These are phyloP conservation scores for Phyllosticta citriasiana DNA, from an alignment of 2,329 filamentous ascomycete genomes.

Conservation along the genomic window DNA sequence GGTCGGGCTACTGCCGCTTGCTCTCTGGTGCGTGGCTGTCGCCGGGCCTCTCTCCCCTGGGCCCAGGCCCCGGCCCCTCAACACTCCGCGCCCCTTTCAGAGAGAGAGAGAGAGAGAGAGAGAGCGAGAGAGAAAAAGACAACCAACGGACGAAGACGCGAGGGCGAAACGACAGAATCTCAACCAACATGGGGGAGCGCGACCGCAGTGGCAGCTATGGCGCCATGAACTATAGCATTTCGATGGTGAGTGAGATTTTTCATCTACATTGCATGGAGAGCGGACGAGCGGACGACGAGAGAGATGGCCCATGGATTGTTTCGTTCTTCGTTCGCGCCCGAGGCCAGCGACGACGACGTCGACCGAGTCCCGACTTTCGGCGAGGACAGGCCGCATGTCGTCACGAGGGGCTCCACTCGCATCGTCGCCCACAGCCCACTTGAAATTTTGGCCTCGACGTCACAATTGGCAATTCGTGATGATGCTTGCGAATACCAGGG, in stretches of 20 bases:
- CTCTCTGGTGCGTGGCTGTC: neutral
- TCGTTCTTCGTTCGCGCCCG: neutral
- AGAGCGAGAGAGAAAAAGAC: too few species aligned
- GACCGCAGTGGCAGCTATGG: neutral
- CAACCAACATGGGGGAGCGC: neutral
- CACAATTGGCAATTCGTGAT: too few species aligned
- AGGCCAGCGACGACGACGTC: neutral
- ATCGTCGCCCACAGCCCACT: neutral
- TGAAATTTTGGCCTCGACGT: too few species aligned
- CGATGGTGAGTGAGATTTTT: slow-evolving; percentile 7
- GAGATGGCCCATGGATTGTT: neutral
- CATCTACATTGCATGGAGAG: neutral
- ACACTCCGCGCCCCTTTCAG: neutral
- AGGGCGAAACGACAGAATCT: neutral
- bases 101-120: neutral
- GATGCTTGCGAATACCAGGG: too few species aligned
- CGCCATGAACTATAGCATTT: slow-evolving; percentile 7
- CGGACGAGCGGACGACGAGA: neutral
- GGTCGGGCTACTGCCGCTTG: neutral
- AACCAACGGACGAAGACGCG: neutral
- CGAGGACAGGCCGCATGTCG: neutral
- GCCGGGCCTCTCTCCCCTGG: neutral
- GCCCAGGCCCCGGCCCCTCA: neutral
- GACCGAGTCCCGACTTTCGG: neutral
- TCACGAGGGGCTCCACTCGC: neutral